Percentiles rank a stretch among this genome's conserved stretches.
These are phyloP conservation scores for Solanum ossicruentum DNA, from an alignment of 257 asterid genomes.

Conservation along the genomic window DNA sequence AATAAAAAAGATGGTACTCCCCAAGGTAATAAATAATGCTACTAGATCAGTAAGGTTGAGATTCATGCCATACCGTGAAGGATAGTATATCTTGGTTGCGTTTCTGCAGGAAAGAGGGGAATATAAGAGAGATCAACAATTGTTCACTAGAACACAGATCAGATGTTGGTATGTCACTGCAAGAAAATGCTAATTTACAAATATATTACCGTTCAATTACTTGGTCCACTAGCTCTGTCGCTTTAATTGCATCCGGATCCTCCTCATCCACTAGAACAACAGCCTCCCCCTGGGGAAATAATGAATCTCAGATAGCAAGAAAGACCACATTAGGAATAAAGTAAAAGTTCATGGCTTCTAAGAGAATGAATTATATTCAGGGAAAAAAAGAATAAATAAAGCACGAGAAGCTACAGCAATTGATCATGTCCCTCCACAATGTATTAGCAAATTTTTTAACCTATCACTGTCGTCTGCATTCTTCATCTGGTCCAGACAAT, in stretches of 20 bases:
- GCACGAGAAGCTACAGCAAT: neutral
- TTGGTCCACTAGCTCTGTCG: conserved; percentile 15
- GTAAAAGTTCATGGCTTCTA: neutral
- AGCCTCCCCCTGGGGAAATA: conserved; percentile 6
- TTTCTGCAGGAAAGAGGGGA: conserved; percentile 15
- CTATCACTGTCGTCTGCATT: neutral
- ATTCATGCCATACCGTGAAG: conserved; percentile 28
- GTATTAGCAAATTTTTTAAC: neutral
- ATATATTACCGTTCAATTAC: conserved; percentile 12
- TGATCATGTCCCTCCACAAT: neutral
- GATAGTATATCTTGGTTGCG: conserved; percentile 52
- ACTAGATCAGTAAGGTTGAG: neutral
- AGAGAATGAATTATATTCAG: neutral
- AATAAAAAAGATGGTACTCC: neutral
- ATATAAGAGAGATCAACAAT: neutral
- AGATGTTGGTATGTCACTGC: neutral
- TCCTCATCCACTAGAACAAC: conserved; percentile 80
- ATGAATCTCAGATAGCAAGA: neutral
- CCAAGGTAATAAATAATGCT: neutral
- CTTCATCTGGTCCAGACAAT: neutral
- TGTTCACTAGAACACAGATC: neutral
- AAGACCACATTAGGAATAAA: neutral
- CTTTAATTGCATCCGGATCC: conserved; percentile 43
- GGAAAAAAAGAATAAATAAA: neutral
- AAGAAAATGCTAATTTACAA: neutral